Conservation (phyloP, 352 stramenopile genomes). For the Phytophthora lateralis region DNA sequence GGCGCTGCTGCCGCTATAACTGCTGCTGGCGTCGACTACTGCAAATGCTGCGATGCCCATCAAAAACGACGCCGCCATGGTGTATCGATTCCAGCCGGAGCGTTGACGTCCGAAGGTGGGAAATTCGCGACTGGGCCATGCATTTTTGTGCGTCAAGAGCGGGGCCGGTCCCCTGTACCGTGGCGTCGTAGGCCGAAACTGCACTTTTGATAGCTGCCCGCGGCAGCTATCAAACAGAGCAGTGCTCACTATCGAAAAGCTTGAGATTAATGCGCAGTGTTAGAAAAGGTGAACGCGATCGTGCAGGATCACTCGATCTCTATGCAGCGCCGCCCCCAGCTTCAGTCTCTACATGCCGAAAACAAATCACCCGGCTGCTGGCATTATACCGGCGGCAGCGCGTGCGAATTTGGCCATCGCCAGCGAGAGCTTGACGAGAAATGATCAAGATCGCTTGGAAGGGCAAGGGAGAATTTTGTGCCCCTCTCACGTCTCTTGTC, state of each 20-base stretch:
- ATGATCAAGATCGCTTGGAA: neutral
- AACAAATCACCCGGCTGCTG: neutral
- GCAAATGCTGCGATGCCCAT: slow-evolving; percentile 10
- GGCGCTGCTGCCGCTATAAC: slow-evolving; percentile 8
- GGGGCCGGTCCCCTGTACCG: slow-evolving; percentile 18
- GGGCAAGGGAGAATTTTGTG: slow-evolving; percentile 14
- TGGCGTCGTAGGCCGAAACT: slow-evolving; percentile 8
- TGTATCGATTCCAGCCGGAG: neutral
- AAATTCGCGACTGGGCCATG: slow-evolving; percentile 19
- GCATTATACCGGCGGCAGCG: neutral
- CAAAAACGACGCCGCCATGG: slow-evolving; percentile 10
- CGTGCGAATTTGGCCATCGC: no score
- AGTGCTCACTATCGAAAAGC: slow-evolving; percentile 8
- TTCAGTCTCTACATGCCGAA: slow-evolving; percentile 6
- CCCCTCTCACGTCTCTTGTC: slow-evolving; percentile 7
- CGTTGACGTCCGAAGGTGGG: neutral
- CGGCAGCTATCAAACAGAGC: no score
- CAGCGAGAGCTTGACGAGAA: neutral
- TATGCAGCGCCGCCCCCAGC: slow-evolving; percentile 1
- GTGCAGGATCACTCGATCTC: slow-evolving; percentile 5
- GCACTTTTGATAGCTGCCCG: neutral
- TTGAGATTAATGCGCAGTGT: slow-evolving; percentile 12
- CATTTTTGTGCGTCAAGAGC: slow-evolving; percentile 26
- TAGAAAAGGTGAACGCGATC: slow-evolving; percentile 21
- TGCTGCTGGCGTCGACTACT: slow-evolving; percentile 24